Base-by-base conservation (phyloP, 495 filamentous ascomycete species). In the Daldinia childiae region DNA sequence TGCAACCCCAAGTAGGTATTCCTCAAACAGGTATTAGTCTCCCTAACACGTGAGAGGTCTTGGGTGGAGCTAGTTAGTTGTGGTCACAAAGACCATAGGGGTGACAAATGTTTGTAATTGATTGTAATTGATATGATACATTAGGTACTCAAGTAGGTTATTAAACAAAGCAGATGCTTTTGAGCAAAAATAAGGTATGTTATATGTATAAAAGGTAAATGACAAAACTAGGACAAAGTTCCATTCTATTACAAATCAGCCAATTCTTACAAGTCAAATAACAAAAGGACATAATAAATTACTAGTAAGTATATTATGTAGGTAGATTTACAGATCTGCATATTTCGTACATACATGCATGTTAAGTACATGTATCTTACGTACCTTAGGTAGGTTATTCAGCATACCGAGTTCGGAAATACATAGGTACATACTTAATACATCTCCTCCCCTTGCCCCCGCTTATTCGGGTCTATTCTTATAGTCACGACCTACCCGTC, bases 401-500 rank as follows among this genome's bases (percentile, higher is more conserved):
- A n/a, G n/a, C n/a, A n/a, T 14, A 36, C 34, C 34, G 34, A 36
- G 34, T 36, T 36, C 34, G 34, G 34, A 12, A 14, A 3, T 36
- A 36, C 34, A 36, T 36, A 36, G 32, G 41, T 48, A 48, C 41
- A 7, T 34, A 34, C 32, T 12, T 1, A 12, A 0, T 34, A 9
- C 32, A 2, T 11, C 15, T 54, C 26, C 15, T 24, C 12, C 50
- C 50, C 50, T 54, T 54, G 7, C 3, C 24, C 15, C 50, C 50
- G 12, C 27, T 54, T 30, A 54, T 54, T 54, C 50, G 12, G 24
- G 50, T 54, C 43, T 48, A 48, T 48, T 48, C 43, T 24, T 48
- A 4, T 52, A 26, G 24, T 52, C 55, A 15, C 15, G 32, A 19
- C 36, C 36, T 62, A n/a, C 41, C 60, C 45, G 36, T 39, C 48